phyloP scores from a whole-genome alignment of 2,329 filamentous ascomycete genomes.

The Colletotrichum gloeosporioides region DNA sequence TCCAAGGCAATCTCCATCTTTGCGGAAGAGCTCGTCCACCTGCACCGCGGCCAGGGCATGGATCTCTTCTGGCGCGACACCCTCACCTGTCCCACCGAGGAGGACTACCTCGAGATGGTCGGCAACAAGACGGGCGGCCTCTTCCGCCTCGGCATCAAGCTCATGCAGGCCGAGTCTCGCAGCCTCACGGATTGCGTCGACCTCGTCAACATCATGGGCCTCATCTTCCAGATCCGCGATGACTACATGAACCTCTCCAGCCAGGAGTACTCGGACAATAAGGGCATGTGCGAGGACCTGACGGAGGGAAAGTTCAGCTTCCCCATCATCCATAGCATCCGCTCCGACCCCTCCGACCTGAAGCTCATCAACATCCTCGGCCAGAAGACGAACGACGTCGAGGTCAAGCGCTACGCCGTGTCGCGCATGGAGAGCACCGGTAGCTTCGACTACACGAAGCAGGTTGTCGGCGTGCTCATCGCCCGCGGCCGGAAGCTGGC shows the following conservation, averaged over 20 bases:
- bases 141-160: slow-evolving; percentile 82
- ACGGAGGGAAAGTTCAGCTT: slow-evolving; percentile 98
- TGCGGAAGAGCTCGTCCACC: slow-evolving; percentile 81
- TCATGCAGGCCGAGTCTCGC: slow-evolving; percentile 80
- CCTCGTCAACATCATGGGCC: slow-evolving; percentile 83
- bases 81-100: slow-evolving; percentile 81
- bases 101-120: slow-evolving; percentile 95
- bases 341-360: slow-evolving; percentile 73
- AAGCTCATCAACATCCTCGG: slow-evolving; percentile 91
- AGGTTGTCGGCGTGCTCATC: slow-evolving; percentile 68
- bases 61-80: slow-evolving; percentile 90
- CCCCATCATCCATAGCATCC: slow-evolving; percentile 92
- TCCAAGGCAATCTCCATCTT: slow-evolving; percentile 73
- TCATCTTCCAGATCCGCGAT: slow-evolving; percentile 90
- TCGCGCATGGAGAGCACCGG: slow-evolving; percentile 89
- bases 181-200: slow-evolving; percentile 73
- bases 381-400: slow-evolving; percentile 84
- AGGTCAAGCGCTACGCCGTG: slow-evolving; percentile 91
- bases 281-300: slow-evolving; percentile 92
- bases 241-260: slow-evolving; percentile 90
- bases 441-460: slow-evolving; percentile 84
- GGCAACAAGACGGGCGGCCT: slow-evolving; percentile 89
- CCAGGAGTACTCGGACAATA: slow-evolving; percentile 81
- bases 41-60: slow-evolving; percentile 89
- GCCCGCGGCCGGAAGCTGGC: slow-evolving; percentile 68